Percentiles rank a stretch among this genome's conserved stretches.
phyloP scores from a whole-genome alignment of 768 basidiomycete genomes.

The Boletus tylopilopsis region DNA sequence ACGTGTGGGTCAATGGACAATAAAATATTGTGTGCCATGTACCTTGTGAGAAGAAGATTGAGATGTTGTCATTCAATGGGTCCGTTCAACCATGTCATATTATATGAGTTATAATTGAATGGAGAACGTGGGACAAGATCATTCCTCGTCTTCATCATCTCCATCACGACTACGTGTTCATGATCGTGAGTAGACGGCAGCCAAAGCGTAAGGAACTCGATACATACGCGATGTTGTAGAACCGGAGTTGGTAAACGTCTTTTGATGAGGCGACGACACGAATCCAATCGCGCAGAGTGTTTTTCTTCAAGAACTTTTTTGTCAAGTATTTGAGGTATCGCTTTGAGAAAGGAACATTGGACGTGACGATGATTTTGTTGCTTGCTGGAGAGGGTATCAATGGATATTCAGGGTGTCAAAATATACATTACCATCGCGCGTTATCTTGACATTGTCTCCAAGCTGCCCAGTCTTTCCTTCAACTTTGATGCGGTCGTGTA shows the following conservation, averaged over 20 bases:
- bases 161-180: slow-evolving; percentile 37
- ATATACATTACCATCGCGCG: slow-evolving; percentile 64
- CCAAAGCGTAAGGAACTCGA: neutral
- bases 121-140: slow-evolving; percentile 2
- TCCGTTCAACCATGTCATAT: no score
- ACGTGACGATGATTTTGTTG: slow-evolving; percentile 80
- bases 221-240: slow-evolving; percentile 89
- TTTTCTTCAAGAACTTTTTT: slow-evolving; percentile 99
- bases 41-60: no score
- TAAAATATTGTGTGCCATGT: neutral
- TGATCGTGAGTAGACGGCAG: neutral
- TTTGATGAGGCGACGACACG: slow-evolving; percentile 94
- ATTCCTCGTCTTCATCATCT: slow-evolving; percentile 56
- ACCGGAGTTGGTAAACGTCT: slow-evolving; percentile 90
- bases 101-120: no score
- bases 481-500: slow-evolving; percentile 92
- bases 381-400: slow-evolving; percentile 44
- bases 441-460: slow-evolving; percentile 83
- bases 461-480: slow-evolving; percentile 90
- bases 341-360: slow-evolving; percentile 91
- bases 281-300: slow-evolving; percentile 93
- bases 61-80: no score
- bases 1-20: neutral
- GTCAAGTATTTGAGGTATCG: slow-evolving; percentile 98
- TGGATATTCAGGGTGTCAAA: slow-evolving; percentile 15